These are phyloP conservation scores for Pythium biforme DNA, from an alignment of 352 stramenopile species.

Conservation along the genomic window DNA sequence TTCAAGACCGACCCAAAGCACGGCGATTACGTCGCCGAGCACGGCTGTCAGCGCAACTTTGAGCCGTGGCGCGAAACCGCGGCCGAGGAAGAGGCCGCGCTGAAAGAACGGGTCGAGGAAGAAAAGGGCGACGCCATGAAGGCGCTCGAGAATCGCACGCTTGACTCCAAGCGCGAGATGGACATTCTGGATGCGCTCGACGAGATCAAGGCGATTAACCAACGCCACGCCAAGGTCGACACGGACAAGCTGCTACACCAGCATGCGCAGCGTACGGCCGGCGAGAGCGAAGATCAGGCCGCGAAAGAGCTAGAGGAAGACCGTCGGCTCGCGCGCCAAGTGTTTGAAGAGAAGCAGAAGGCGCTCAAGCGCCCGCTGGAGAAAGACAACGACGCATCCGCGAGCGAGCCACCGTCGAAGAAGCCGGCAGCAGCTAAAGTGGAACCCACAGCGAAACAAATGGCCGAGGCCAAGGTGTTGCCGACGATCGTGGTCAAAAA, in stretches of 20 bases:
- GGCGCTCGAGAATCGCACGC: slow-evolving; percentile 96
- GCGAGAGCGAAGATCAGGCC: slow-evolving; percentile 40
- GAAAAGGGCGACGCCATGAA: slow-evolving; percentile 97
- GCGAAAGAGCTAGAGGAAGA: slow-evolving; percentile 55
- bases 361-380: slow-evolving; percentile 30
- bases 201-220: slow-evolving; percentile 98
- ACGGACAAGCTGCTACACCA: slow-evolving; percentile 74
- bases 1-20: slow-evolving; percentile 99
- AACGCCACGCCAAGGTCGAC: slow-evolving; percentile 91
- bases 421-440: slow-evolving; percentile 19
- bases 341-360: slow-evolving; percentile 51
- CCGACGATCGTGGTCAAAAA: slow-evolving; percentile 29
- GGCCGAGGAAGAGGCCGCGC: slow-evolving; percentile 65
- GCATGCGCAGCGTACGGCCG: slow-evolving; percentile 22
- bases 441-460: slow-evolving; percentile 20
- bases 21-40: slow-evolving; percentile 97
- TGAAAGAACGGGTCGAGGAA: slow-evolving; percentile 83
- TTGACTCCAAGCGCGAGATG: slow-evolving; percentile 99
- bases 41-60: slow-evolving; percentile 96
- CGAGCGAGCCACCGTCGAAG: slow-evolving; percentile 9
- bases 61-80: slow-evolving; percentile 94
- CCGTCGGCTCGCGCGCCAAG: slow-evolving; percentile 40
- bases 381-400: neutral
- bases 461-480: slow-evolving; percentile 12
- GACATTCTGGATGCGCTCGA: slow-evolving; percentile 98